Percentiles rank a stretch among this genome's conserved stretches.
Conservation (phyloP, 106 monocot genomes). For the Phalaenopsis equestris region DNA sequence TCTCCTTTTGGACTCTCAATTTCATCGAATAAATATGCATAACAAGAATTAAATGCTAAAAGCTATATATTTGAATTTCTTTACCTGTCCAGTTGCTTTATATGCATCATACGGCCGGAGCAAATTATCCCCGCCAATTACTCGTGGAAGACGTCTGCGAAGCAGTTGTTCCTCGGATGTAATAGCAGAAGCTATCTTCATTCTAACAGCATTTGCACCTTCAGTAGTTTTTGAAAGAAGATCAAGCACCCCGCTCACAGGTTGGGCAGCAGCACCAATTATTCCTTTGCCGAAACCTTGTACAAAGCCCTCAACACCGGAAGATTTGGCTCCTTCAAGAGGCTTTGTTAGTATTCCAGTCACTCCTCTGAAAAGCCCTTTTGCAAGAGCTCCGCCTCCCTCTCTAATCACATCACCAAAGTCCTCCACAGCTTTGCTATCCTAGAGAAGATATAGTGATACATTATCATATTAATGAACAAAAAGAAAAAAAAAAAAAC, state of each 20-base stretch:
- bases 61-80: background rate
- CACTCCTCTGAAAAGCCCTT: slow-evolving; percentile 91
- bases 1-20: no score
- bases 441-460: slow-evolving; percentile 37
- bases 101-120: slow-evolving; percentile 79
- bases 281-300: slow-evolving; percentile 95
- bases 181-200: slow-evolving; percentile 94
- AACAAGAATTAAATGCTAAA: background rate
- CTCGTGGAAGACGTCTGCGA: slow-evolving; percentile 80
- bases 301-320: slow-evolving; percentile 96
- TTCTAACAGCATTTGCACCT: slow-evolving; percentile 95
- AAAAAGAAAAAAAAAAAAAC: background rate
- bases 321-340: slow-evolving; percentile 92
- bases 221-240: slow-evolving; percentile 95
- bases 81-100: slow-evolving; percentile 87
- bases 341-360: slow-evolving; percentile 94
- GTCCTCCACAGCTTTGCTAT: slow-evolving; percentile 92
- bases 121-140: slow-evolving; percentile 82
- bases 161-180: slow-evolving; percentile 87
- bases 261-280: slow-evolving; percentile 94
- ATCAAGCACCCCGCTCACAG: slow-evolving; percentile 97
- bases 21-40: no score
- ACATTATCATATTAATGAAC: background rate
- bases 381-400: slow-evolving; percentile 91
- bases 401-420: slow-evolving; percentile 93